These are phyloP conservation scores for Vigna radiata DNA, from an alignment of 306 rosid species.

Conservation along the genomic window DNA sequence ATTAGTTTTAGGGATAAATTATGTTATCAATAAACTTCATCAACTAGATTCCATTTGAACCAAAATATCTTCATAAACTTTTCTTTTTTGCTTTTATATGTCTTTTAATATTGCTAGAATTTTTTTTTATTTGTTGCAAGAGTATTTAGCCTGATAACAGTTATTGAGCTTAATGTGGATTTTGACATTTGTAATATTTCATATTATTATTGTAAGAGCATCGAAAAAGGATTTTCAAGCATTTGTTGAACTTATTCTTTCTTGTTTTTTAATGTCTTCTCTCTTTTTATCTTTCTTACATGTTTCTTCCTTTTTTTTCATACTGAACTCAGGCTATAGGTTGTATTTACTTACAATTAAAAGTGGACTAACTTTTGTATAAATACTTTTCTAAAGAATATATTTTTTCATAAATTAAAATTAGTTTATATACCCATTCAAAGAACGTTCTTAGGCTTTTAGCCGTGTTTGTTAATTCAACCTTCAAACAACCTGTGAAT, in stretches of 20 bases:
- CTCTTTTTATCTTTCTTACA: not conserved
- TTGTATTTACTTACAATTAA: too few relatives aligned
- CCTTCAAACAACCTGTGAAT: not conserved
- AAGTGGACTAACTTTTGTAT: too few relatives aligned
- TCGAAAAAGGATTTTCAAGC: not conserved
- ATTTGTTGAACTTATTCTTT: not conserved
- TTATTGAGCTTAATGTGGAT: not conserved
- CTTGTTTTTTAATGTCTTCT: not conserved
- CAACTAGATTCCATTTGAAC: conserved; percentile 25
- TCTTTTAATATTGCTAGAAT: not conserved
- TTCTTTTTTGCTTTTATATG: not conserved
- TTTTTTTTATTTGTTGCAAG: not conserved
- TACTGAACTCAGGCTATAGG: too few relatives aligned
- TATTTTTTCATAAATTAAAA: too few relatives aligned
- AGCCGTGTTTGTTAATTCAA: not conserved
- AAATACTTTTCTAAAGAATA: too few relatives aligned
- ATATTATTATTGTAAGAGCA: not conserved
- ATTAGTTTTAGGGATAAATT: conserved; percentile 23
- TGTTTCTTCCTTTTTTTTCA: not conserved
- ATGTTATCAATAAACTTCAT: not conserved
- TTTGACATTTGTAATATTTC: not conserved
- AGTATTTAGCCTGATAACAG: not conserved
- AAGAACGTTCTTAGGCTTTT: not conserved
- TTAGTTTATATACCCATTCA: not conserved
- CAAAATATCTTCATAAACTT: conserved; percentile 18